These are phyloP conservation scores for Peltaster fructicola DNA, from an alignment of 2,329 filamentous ascomycete species.

Conservation along the genomic window DNA sequence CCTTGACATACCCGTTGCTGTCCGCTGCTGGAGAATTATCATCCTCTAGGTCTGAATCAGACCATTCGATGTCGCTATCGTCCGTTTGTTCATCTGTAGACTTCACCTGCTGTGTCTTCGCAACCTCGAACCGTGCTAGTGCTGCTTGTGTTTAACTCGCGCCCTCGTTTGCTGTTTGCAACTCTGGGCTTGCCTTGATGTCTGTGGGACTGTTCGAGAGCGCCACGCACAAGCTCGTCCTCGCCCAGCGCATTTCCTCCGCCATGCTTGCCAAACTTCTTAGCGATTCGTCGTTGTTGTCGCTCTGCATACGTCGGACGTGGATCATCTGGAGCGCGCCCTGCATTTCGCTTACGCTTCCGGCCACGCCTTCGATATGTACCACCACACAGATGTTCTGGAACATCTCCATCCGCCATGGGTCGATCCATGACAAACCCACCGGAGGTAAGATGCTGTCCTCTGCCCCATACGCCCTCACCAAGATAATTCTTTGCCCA, in stretches of 20 bases:
- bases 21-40: slow-evolving; percentile 46
- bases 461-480: slow-evolving; percentile 69
- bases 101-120: slow-evolving; percentile 22
- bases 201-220: slow-evolving; percentile 43
- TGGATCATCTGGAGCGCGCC: slow-evolving; percentile 27
- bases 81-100: slow-evolving; percentile 22
- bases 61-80: slow-evolving; percentile 28
- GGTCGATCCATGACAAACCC: slow-evolving; percentile 44
- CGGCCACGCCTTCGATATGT: slow-evolving; percentile 45
- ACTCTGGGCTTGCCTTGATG: slow-evolving; percentile 51
- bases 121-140: slow-evolving; percentile 48
- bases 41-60: slow-evolving; percentile 15
- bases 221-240: slow-evolving; percentile 46
- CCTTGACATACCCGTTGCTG: slow-evolving; percentile 45
- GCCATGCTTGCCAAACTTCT: slow-evolving; percentile 72
- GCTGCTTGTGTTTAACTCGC: slow-evolving; percentile 63
- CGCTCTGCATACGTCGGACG: slow-evolving; percentile 50
- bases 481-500: slow-evolving; percentile 58
- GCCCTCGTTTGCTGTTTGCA: slow-evolving; percentile 53
- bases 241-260: slow-evolving; percentile 52
- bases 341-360: slow-evolving; percentile 36
- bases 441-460: slow-evolving; percentile 43
- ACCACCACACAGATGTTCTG: slow-evolving; percentile 59
- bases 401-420: slow-evolving; percentile 27
- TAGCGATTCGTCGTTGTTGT: slow-evolving; percentile 53